Conservation (phyloP, 192 early-diverging fungal genomes). For the Coemansia guatemalensis region DNA sequence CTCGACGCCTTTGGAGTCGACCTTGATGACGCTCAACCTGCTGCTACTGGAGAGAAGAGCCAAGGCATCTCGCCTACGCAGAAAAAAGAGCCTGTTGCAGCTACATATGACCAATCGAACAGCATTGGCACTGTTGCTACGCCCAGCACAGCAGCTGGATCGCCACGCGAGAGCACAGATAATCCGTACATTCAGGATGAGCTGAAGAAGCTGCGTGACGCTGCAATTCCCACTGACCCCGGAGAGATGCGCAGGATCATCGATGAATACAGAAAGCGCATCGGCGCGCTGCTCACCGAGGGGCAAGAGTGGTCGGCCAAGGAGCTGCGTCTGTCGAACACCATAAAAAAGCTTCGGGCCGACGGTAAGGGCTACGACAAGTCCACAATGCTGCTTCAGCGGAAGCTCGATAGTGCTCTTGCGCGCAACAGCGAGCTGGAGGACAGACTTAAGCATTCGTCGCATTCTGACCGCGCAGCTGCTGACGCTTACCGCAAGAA, state of each 20-base stretch:
- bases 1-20: constrained; percentile 55
- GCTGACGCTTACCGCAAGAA: constrained; percentile 29
- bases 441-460: constrained; percentile 22
- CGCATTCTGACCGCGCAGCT: constrained; percentile 28
- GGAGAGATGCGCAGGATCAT: constrained; percentile 41
- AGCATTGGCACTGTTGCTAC: background rate
- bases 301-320: constrained; percentile 78
- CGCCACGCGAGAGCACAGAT: constrained; percentile 14
- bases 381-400: constrained; percentile 46
- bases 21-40: constrained; percentile 33
- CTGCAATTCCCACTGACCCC: constrained; percentile 24
- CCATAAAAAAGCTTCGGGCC: constrained; percentile 70
- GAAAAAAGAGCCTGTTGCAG: background rate
- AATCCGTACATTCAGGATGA: constrained; percentile 42
- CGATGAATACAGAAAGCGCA: constrained; percentile 39
- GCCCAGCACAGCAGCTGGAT: background rate
- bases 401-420: constrained; percentile 53
- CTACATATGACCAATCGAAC: constrained; percentile 4
- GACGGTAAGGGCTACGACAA: constrained; percentile 67
- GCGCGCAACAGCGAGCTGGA: constrained; percentile 54
- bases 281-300: constrained; percentile 44
- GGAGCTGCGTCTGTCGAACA: constrained; percentile 67
- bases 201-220: constrained; percentile 31
- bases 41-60: background rate
- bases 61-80: background rate